A percentile compares a stretch with the other conserved stretches of the same genome.
Evolutionary conservation across 2,329 filamentous ascomycete species (phyloP).

Genomic region (Incumbomyces delicatus): DNA sequence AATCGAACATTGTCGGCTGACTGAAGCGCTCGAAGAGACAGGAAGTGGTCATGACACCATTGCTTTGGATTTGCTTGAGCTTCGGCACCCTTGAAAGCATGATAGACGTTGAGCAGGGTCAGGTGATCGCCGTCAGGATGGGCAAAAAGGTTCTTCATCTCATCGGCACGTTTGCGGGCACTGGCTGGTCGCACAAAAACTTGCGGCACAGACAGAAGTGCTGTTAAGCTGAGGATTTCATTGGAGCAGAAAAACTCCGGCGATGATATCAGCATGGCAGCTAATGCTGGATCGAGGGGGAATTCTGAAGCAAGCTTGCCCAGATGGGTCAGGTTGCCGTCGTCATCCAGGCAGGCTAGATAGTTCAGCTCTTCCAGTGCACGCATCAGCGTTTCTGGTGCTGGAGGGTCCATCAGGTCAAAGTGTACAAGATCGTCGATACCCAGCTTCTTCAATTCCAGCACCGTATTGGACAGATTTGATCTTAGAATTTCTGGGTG

Average conservation of each 20-base stretch:
- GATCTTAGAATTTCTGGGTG: constrained; percentile 93
- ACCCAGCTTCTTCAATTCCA: constrained; percentile 91
- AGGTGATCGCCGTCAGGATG: constrained; percentile 92
- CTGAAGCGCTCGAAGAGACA: constrained; percentile 76
- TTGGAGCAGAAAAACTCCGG: constrained; percentile 99
- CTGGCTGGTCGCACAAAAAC: constrained; percentile 81
- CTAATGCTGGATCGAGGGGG: constrained; percentile 83
- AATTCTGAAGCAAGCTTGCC: constrained; percentile 88
- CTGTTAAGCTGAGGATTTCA: constrained; percentile 90
- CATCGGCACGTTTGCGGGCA: constrained; percentile 82
- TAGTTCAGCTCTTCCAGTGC: constrained; percentile 97
- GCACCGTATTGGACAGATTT: constrained; percentile 86
- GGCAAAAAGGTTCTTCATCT: constrained; percentile 92
- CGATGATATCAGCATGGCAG: constrained; percentile 95
- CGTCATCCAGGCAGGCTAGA: constrained; percentile 88
- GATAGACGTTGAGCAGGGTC: constrained; percentile 93
- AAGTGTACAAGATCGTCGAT: constrained; percentile 95
- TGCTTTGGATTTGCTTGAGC: constrained; percentile 66
- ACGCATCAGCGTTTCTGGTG: constrained; percentile 96
- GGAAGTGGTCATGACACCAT: constrained; percentile 96
- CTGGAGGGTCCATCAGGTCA: constrained; percentile 95
- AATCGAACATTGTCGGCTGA: constrained; percentile 89
- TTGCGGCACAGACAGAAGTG: constrained; percentile 86
- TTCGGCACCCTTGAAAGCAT: constrained; percentile 77
- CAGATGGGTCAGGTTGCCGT: constrained; percentile 80